Conservation (phyloP, 177 flowering plant genomes). For the Telopea speciosissima region DNA sequence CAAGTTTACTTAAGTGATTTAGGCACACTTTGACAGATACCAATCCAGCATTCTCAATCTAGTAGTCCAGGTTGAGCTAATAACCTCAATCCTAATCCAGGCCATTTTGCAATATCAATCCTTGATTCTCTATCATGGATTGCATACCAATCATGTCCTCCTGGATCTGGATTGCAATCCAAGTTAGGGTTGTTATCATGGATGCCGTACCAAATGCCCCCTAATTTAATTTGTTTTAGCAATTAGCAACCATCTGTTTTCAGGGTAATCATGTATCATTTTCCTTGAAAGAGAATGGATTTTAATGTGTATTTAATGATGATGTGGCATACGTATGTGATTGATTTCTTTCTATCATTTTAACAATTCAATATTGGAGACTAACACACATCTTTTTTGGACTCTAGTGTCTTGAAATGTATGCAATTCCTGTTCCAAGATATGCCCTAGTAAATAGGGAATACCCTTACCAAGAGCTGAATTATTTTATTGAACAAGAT, state of each 20-base stretch:
- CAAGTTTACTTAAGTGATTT: too few species aligned
- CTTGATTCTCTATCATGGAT: too few species aligned
- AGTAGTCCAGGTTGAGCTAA: too few species aligned
- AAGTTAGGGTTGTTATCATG: too few species aligned
- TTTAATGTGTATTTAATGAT: background rate
- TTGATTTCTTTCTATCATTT: background rate
- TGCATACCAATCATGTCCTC: too few species aligned
- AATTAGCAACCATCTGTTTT: background rate
- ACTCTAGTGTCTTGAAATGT: constrained; percentile 77
- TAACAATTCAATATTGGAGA: background rate
- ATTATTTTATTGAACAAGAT: constrained; percentile 91
- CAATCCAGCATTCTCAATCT: too few species aligned
- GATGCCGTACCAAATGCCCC: too few species aligned
- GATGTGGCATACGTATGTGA: background rate
- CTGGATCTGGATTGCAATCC: too few species aligned
- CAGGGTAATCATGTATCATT: background rate
- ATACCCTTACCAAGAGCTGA: constrained; percentile 71
- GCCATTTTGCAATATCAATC: too few species aligned
- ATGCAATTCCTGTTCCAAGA: constrained; percentile 90
- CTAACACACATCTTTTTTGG: constrained; percentile 16
- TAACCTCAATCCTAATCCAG: too few species aligned
- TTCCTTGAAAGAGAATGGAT: background rate
- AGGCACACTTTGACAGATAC: too few species aligned
- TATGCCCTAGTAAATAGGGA: constrained; percentile 95
- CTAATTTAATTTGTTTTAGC: background rate